phyloP scores from a whole-genome alignment of 2,329 filamentous ascomycete species.

The Aureobasidium sp. region DNA sequence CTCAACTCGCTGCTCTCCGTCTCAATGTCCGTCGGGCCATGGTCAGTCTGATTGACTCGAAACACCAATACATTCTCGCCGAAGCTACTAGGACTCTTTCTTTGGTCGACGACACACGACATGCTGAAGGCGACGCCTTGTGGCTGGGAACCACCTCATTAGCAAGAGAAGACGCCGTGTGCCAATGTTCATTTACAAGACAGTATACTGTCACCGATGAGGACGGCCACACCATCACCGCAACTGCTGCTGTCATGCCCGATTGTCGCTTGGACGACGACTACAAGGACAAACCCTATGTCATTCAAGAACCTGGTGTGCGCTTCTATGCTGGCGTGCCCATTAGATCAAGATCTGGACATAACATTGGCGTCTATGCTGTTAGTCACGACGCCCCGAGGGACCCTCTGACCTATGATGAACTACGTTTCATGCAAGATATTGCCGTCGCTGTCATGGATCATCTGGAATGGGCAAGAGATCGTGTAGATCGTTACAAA shows the following conservation, averaged over 20 bases:
- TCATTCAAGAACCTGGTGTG: slow-evolving; percentile 25
- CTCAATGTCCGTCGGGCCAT: slow-evolving; percentile 31
- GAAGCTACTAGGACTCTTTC: slow-evolving; percentile 41
- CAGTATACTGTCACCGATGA: slow-evolving; percentile 10
- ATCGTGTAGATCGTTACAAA: slow-evolving; percentile 28
- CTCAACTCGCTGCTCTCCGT: slow-evolving; percentile 32
- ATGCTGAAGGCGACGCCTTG: slow-evolving; percentile 28
- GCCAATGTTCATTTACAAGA: slow-evolving; percentile 20
- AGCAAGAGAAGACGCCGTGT: slow-evolving; percentile 28
- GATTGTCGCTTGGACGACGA: slow-evolving; percentile 29
- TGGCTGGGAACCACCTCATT: slow-evolving; percentile 31
- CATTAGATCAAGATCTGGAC: slow-evolving; percentile 27
- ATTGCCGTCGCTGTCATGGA: slow-evolving; percentile 30
- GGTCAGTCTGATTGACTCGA: slow-evolving; percentile 41
- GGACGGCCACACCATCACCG: background rate
- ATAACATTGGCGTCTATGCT: slow-evolving; percentile 30
- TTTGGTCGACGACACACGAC: slow-evolving; percentile 31
- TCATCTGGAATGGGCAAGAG: slow-evolving; percentile 30
- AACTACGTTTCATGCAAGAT: slow-evolving; percentile 25
- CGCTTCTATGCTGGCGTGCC: slow-evolving; percentile 31
- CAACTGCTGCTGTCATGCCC: slow-evolving; percentile 12
- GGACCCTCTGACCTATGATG: slow-evolving; percentile 20
- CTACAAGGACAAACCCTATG: slow-evolving; percentile 28
- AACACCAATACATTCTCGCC: slow-evolving; percentile 44
- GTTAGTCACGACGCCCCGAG: slow-evolving; percentile 26